Conservation (phyloP, 2,329 filamentous ascomycete genomes). For the Venturia asperata region DNA sequence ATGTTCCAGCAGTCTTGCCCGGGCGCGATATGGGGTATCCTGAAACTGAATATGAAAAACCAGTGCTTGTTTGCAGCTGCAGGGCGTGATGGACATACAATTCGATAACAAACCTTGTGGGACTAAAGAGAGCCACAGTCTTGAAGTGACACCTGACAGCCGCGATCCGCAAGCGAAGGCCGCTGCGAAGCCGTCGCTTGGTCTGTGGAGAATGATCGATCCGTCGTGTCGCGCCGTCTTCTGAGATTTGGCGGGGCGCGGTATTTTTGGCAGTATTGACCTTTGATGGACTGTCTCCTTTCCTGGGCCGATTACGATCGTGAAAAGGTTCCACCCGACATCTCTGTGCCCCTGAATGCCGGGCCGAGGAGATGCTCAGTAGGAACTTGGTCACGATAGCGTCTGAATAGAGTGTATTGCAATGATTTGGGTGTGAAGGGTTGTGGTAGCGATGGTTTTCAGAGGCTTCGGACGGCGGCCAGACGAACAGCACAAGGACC, state of each 20-base stretch:
- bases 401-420: background rate
- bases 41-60: background rate
- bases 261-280: background rate
- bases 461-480: background rate
- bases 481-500: background rate
- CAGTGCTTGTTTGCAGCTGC: background rate
- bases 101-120: background rate
- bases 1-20: background rate
- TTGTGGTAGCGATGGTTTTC: background rate
- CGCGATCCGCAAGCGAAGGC: conserved; percentile 7
- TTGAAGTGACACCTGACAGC: conserved; percentile 6
- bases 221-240: background rate
- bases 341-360: background rate
- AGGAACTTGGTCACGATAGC: background rate
- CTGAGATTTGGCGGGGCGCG: background rate
- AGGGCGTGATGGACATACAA: background rate
- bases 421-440: background rate
- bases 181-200: background rate
- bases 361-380: background rate
- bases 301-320: background rate
- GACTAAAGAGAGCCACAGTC: background rate
- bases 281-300: background rate
- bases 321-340: background rate
- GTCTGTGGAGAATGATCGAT: conserved; percentile 4
- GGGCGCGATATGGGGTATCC: background rate